Conservation (phyloP, 805 yeast species). For the Saccharomycodes ludwigii region DNA sequence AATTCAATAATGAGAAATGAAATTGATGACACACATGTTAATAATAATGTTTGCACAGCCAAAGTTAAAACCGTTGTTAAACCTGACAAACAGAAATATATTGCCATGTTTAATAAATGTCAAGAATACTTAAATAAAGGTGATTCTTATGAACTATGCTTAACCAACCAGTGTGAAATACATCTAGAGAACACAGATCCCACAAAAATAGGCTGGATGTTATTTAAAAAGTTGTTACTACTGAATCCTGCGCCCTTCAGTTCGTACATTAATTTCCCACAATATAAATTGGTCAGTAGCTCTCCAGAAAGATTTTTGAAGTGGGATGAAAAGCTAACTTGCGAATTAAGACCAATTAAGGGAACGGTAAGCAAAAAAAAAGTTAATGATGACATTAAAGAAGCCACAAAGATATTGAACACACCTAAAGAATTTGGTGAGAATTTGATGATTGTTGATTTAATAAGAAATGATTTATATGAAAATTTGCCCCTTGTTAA, state of each 20-base stretch:
- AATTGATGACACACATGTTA: constrained; percentile 11
- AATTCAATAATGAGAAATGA: constrained; percentile 8
- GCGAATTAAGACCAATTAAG: constrained; percentile 89
- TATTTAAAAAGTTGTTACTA: constrained; percentile 58
- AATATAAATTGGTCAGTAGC: constrained; percentile 52
- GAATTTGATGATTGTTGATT: constrained; percentile 91
- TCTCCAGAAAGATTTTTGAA: constrained; percentile 90
- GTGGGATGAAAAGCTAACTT: constrained; percentile 46
- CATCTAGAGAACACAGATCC: background rate
- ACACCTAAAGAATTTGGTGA: constrained; percentile 94
- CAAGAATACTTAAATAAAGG: constrained; percentile 62
- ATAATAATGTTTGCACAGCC: constrained; percentile 21
- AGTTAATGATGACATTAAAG: constrained; percentile 37
- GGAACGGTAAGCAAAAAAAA: constrained; percentile 70
- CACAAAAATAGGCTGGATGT: constrained; percentile 66
- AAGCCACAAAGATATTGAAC: constrained; percentile 52
- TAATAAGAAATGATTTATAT: constrained; percentile 83
- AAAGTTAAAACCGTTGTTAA: constrained; percentile 17
- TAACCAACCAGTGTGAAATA: constrained; percentile 46
- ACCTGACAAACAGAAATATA: constrained; percentile 47
- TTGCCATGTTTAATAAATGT: constrained; percentile 43
- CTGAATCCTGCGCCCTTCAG: constrained; percentile 91
- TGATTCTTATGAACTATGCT: constrained; percentile 87
- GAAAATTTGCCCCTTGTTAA: constrained; percentile 51
- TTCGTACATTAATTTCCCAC: constrained; percentile 62